Percentiles rank a stretch among this genome's conserved stretches.
Evolutionary conservation across 208 protist genomes (phyloP).

Genomic region (Porcisia hertigi): DNA sequence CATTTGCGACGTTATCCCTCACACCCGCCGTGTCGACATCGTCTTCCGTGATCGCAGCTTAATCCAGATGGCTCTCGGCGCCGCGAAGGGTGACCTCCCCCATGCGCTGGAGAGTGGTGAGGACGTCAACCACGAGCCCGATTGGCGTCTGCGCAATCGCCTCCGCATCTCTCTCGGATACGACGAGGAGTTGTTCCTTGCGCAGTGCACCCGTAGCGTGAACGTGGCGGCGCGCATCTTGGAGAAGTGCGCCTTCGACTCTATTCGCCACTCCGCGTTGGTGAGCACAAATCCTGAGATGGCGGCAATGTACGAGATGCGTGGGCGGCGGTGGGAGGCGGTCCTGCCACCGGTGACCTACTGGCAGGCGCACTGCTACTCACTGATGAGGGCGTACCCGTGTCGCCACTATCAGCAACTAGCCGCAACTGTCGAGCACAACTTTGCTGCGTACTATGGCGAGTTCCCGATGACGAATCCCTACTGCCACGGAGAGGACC

Average conservation of each 20-base stretch:
- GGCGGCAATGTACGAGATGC: slow-evolving; percentile 23
- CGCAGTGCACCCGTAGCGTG: slow-evolving; percentile 42
- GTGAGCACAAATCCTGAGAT: slow-evolving; percentile 13
- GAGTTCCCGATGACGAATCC: slow-evolving; percentile 78
- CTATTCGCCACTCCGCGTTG: slow-evolving; percentile 22
- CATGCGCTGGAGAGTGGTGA: slow-evolving; percentile 15
- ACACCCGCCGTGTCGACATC: slow-evolving; percentile 61
- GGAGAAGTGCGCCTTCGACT: slow-evolving; percentile 67
- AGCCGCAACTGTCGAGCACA: slow-evolving; percentile 47
- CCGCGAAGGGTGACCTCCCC: slow-evolving; percentile 31
- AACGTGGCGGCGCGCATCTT: slow-evolving; percentile 58
- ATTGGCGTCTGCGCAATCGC: slow-evolving; percentile 67
- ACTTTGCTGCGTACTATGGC: slow-evolving; percentile 75
- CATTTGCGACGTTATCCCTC: slow-evolving; percentile 53
- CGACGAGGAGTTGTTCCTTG: slow-evolving; percentile 80
- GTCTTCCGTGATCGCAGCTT: slow-evolving; percentile 68
- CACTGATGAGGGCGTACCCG: slow-evolving; percentile 44
- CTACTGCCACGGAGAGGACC: slow-evolving; percentile 84
- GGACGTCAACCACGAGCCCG: slow-evolving; percentile 48
- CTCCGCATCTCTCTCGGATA: slow-evolving; percentile 87
- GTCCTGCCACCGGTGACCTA: slow-evolving; percentile 69
- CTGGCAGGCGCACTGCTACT: slow-evolving; percentile 79
- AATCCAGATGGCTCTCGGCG: slow-evolving; percentile 74
- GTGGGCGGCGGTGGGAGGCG: slow-evolving; percentile 23
- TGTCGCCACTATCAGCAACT: slow-evolving; percentile 48